These are phyloP conservation scores for Nymphaea colorata DNA, from an alignment of 164 flowering plant species.

Conservation along the genomic window DNA sequence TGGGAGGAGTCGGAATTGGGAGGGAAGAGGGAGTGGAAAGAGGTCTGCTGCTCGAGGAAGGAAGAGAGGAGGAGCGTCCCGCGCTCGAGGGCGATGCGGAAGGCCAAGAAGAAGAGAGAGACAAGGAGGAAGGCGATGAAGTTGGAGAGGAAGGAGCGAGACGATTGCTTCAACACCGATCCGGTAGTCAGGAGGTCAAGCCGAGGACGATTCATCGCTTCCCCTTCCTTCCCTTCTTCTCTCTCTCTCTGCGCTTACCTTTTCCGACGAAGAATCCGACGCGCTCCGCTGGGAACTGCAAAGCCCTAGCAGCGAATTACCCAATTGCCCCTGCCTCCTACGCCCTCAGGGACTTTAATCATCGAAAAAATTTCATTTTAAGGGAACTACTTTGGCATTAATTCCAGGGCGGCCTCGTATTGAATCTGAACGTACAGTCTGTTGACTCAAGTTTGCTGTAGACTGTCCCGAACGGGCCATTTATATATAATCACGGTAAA, in stretches of 20 bases:
- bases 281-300: background rate
- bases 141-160: slow-evolving; percentile 29
- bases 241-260: background rate
- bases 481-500: too few species aligned
- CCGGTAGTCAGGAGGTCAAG: background rate
- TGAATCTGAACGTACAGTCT: too few species aligned
- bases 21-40: slow-evolving; percentile 46
- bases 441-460: too few species aligned
- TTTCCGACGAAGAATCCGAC: background rate
- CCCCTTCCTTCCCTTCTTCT: background rate
- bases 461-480: too few species aligned
- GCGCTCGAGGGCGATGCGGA: slow-evolving; percentile 57
- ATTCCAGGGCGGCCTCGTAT: too few species aligned
- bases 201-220: background rate
- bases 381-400: too few species aligned
- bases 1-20: background rate
- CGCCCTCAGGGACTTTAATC: too few species aligned
- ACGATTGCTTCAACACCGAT: slow-evolving; percentile 14
- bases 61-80: slow-evolving; percentile 53
- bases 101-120: slow-evolving; percentile 64
- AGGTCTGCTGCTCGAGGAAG: slow-evolving; percentile 75
- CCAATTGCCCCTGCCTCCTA: background rate
- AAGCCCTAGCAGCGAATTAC: background rate
- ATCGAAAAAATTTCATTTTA: too few species aligned
- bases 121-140: slow-evolving; percentile 49